Base-by-base conservation (phyloP, 2,329 filamentous ascomycete species). In the Colletotrichum lindemuthianum region DNA sequence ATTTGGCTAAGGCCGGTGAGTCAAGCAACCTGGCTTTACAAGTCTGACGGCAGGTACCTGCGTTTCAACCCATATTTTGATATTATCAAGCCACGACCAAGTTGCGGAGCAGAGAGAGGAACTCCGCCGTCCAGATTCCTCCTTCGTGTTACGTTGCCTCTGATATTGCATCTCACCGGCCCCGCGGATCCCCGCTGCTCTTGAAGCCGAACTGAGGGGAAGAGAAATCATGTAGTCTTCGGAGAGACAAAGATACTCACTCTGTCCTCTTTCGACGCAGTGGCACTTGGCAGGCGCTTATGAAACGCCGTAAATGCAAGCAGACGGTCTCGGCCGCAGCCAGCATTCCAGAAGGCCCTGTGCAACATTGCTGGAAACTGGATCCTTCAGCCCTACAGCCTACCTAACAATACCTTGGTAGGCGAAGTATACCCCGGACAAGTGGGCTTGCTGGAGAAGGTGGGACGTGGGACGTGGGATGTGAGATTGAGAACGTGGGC, bases 361-460 rank as follows among this genome's bases (percentile, higher is more conserved):
- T 52, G 52, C 36, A 15, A 57, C 51, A 47, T 65, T 32, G 63
- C 56, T 47, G 12, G 24, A 55, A n/a, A 51, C 34, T 37, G 7
- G 9, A 65, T 65, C 63, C 58, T 63, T 65, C 63, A 65, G 63
- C 63, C 63, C 63, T 65, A 65, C 43, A 47, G 34, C 44, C 45
- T 55, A 24, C 44, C 45, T 55, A 24, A 24, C 24, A 24, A 24
- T 24, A 24, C 24, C 24, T 24, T 24, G 24, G 24, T 24, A 24
- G 24, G 24, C 24, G 24, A 24, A 24, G 24, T 24, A 24, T 24
- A 24, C 24, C 51, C 58, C 32, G 6, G 44, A 36, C 48, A 32
- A 52, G 36, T 54, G 50, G 60, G 51, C 41, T 24, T 24, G 24
- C 24, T 12, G 36, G 12, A 61, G 10, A 60, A 51, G 34, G 36